Evolutionary conservation across 345 rosid species (phyloP), one percentile per base, ranked within the genome.

Genomic region (Balakata baccata): DNA sequence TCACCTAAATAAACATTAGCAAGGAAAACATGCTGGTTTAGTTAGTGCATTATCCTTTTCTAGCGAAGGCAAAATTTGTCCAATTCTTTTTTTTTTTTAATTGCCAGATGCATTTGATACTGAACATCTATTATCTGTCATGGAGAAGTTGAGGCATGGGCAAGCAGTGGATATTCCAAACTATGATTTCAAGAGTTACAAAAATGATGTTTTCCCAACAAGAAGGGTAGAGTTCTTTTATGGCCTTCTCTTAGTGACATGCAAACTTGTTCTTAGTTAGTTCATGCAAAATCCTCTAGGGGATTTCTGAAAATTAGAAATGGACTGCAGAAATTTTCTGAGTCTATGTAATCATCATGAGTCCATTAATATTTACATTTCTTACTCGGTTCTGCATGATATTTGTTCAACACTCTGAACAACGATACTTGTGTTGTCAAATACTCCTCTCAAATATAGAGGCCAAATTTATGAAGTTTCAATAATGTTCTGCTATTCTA

Each of bases 101-200:
- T 75, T 77, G 52, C 79, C 84, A 95, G 99, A 95, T 86, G 99
- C 98, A 72, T 95, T 95, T 85, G 88, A 95, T 84, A 92, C 92
- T 52, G 97, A 89, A 75, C 80, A 81, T 82, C 79, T 91, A 45
- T 84, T 92, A 80, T 80, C 79, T 72, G 87, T 87, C 61, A 92
- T 95, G 96, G 96, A 92, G 82, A 92, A 86, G 71, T 78, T 95
- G 91, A 91, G 91, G 86, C 92, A 84, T 79, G 89, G 94, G 53
- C 78, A 83, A 84, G 96, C 99, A 50, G 98, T 95, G 76, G 98
- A 95, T 86, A 83, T 95, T 78, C 93, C 99, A 64, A 89, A 91
- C 69, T 95, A 95, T 39, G 97, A 95, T 81, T 95, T 88, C 85
- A 92, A 86, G 89, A 91, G 92, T 81, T 93, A 90, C 76, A 74